Conservation (phyloP, 441 rosid genomes). For the Gossypium gossypioides region DNA sequence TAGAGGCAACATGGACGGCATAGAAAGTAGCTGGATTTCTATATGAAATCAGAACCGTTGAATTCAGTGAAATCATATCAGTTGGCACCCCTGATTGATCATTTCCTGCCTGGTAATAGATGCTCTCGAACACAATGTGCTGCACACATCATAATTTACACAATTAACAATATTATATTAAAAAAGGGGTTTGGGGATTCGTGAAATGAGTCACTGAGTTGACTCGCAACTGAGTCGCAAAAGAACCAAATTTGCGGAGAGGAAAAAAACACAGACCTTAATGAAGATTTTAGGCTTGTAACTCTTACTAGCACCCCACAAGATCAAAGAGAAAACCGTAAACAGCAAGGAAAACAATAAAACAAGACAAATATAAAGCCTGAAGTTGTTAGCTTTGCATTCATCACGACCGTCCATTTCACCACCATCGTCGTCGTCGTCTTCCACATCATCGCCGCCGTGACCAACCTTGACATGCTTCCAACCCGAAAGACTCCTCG, state of each 20-base stretch:
- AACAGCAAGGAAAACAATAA: slow-evolving; percentile 48
- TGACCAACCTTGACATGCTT: slow-evolving; percentile 36
- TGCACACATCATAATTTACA: slow-evolving; percentile 20
- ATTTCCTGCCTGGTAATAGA: slow-evolving; percentile 76
- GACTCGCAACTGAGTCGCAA: slow-evolving; percentile 11
- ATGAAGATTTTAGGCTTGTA: slow-evolving; percentile 57
- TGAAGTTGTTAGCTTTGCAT: slow-evolving; percentile 29
- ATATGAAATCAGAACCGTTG: slow-evolving; percentile 75
- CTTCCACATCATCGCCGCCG: slow-evolving; percentile 25
- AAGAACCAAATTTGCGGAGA: background rate
- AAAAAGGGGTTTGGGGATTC: background rate
- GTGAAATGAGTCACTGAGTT: slow-evolving; percentile 4
- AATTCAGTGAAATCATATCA: slow-evolving; percentile 77
- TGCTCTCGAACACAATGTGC: slow-evolving; percentile 67
- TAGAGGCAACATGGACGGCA: slow-evolving; percentile 76
- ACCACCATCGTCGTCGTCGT: slow-evolving; percentile 26
- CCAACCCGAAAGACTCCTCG: slow-evolving; percentile 41
- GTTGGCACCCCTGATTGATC: slow-evolving; percentile 77
- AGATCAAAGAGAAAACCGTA: slow-evolving; percentile 48
- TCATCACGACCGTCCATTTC: slow-evolving; percentile 21
- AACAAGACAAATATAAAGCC: slow-evolving; percentile 45
- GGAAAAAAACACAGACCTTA: slow-evolving; percentile 34
- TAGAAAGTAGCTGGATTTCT: slow-evolving; percentile 74
- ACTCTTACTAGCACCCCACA: slow-evolving; percentile 74
- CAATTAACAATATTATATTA: too few relatives aligned